These are phyloP conservation scores for Paracorniculantispora psalliotae DNA, from an alignment of 2,329 filamentous ascomycete species.

Conservation along the genomic window DNA sequence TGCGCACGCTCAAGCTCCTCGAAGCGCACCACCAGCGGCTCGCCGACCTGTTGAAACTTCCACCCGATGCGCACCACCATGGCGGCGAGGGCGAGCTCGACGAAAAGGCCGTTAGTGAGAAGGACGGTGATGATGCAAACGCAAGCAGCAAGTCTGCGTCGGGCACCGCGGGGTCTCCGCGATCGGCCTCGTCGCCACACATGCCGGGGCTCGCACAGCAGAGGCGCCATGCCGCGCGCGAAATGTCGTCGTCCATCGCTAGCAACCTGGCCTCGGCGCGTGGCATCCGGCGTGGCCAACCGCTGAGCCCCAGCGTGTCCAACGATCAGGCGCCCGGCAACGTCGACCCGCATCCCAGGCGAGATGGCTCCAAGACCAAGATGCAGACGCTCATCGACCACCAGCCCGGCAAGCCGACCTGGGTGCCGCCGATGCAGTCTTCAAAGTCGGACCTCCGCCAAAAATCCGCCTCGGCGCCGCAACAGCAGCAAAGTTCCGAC, in stretches of 20 bases:
- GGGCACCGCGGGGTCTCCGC: slow-evolving; percentile 21
- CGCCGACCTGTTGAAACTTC: slow-evolving; percentile 72
- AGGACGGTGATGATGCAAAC: slow-evolving; percentile 14
- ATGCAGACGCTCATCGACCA: slow-evolving; percentile 54
- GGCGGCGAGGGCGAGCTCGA: slow-evolving; percentile 19
- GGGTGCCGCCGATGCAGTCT: slow-evolving; percentile 39
- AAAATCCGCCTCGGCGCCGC: slow-evolving; percentile 23
- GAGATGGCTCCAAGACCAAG: slow-evolving; percentile 45
- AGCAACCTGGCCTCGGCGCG: slow-evolving; percentile 82
- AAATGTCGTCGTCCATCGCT: slow-evolving; percentile 76
- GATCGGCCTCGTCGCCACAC: slow-evolving; percentile 23
- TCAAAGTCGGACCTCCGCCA: slow-evolving; percentile 22
- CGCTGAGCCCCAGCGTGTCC: slow-evolving; percentile 67
- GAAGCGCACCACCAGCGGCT: slow-evolving; percentile 84
- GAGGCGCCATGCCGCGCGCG: slow-evolving; percentile 55
- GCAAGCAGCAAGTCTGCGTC: slow-evolving; percentile 15
- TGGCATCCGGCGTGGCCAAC: slow-evolving; percentile 68
- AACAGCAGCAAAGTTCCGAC: slow-evolving; percentile 22
- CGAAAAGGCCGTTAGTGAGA: slow-evolving; percentile 23
- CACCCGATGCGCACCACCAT: slow-evolving; percentile 41
- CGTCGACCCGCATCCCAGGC: slow-evolving; percentile 52
- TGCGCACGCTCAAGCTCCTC: slow-evolving; percentile 78
- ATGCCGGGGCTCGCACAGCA: slow-evolving; percentile 34
- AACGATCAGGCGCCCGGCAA: slow-evolving; percentile 69
- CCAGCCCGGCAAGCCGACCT: slow-evolving; percentile 47